These are phyloP conservation scores for Aquilaria sinensis DNA, from an alignment of 345 rosid genomes.

Conservation along the genomic window DNA sequence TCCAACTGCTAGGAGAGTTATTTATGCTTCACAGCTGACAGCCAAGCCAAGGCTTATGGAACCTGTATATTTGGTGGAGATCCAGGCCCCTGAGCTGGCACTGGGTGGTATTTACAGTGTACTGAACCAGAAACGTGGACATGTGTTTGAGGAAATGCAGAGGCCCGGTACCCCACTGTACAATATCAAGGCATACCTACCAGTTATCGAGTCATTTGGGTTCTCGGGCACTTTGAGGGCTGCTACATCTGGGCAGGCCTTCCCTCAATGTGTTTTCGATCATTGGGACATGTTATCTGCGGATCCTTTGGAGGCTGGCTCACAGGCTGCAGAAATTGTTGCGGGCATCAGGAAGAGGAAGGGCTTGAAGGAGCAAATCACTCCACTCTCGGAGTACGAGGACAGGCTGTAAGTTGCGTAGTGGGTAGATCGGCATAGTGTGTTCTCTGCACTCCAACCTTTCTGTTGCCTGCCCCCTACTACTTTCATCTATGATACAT, in stretches of 20 bases:
- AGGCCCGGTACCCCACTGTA: constrained; percentile 77
- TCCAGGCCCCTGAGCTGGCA: constrained; percentile 82
- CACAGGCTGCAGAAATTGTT: constrained; percentile 51
- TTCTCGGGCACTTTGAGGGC: constrained; percentile 64
- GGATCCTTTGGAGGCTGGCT: constrained; percentile 47
- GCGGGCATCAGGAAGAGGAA: constrained; percentile 68
- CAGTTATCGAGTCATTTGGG: constrained; percentile 74
- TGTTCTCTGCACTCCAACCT: no score
- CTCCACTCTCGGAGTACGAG: constrained; percentile 66
- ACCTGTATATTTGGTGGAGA: constrained; percentile 80
- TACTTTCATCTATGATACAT: no score
- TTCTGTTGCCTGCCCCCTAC: no score
- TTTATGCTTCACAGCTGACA: constrained; percentile 71
- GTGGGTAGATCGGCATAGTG: no score
- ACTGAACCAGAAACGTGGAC: constrained; percentile 82
- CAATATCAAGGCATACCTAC: constrained; percentile 82
- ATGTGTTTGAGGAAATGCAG: constrained; percentile 67
- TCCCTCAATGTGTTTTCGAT: constrained; percentile 82
- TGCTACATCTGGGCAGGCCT: constrained; percentile 81
- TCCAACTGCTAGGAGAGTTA: constrained; percentile 82
- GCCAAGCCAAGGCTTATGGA: constrained; percentile 84
- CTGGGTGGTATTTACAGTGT: constrained; percentile 91
- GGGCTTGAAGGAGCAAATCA: constrained; percentile 81
- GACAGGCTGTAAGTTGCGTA: constrained; percentile 53
- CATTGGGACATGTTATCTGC: constrained; percentile 76